Percentiles rank a stretch among this genome's conserved stretches.
Evolutionary conservation across 345 rosid genomes (phyloP).

Genomic region (Tarenaya hassleriana): DNA sequence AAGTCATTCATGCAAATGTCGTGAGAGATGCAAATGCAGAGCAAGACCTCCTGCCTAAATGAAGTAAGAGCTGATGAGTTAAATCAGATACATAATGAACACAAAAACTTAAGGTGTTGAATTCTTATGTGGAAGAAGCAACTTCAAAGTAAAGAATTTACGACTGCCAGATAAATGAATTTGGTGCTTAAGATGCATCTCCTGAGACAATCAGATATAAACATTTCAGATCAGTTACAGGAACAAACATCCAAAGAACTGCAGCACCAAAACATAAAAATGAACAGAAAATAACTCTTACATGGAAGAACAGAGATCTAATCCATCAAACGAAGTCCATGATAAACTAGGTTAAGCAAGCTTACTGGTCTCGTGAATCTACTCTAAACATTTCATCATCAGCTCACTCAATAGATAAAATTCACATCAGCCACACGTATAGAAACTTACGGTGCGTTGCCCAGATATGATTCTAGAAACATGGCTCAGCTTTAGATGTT

Average conservation of each 20-base stretch:
- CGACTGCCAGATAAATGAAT: constrained; percentile 8
- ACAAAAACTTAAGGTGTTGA: constrained; percentile 5
- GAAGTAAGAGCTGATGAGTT: not conserved
- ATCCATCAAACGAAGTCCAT: not conserved
- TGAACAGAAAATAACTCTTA: not conserved
- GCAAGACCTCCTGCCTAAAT: constrained; percentile 5
- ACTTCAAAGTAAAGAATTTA: not conserved
- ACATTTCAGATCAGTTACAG: constrained; percentile 8
- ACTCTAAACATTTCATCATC: not conserved
- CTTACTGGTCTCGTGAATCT: not conserved
- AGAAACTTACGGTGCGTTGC: constrained; percentile 89
- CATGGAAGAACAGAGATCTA: constrained; percentile 7
- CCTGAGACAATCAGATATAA: not conserved
- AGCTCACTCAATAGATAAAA: constrained; percentile 8
- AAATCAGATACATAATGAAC: not conserved
- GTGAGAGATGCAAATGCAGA: constrained; percentile 9
- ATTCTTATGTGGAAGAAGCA: not conserved
- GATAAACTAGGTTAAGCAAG: not conserved
- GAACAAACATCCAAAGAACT: not conserved
- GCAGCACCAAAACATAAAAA: not conserved
- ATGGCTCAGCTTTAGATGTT: constrained; percentile 79
- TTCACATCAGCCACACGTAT: constrained; percentile 10
- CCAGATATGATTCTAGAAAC: constrained; percentile 89
- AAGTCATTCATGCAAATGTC: constrained; percentile 15
- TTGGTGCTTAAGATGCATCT: constrained; percentile 7